phyloP scores from a whole-genome alignment of 257 asterid genomes.

The Solanum neorickii region DNA sequence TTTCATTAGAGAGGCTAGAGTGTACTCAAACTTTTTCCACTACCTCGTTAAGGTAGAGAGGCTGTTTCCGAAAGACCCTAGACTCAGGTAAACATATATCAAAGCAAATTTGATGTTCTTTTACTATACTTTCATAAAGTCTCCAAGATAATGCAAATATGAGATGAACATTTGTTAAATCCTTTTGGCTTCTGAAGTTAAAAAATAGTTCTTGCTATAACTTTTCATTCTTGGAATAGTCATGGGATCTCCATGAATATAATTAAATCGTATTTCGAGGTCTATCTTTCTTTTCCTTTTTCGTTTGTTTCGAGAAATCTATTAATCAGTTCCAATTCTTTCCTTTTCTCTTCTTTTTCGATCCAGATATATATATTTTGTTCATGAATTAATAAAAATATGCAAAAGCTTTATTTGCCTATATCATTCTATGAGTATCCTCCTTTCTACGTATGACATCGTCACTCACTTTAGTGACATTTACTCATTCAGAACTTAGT shows the following conservation, averaged over 20 bases:
- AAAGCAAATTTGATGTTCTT: not conserved
- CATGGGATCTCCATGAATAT: not conserved
- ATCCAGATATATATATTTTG: not conserved
- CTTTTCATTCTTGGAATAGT: too few relatives aligned
- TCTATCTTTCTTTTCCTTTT: not conserved
- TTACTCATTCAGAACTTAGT: not conserved
- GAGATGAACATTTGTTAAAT: not conserved
- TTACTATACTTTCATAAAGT: not conserved
- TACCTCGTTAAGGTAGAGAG: not conserved
- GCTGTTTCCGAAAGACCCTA: accelerated
- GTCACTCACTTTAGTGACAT: not conserved
- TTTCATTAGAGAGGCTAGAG: not conserved
- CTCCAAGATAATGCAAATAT: not conserved
- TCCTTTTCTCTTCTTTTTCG: not conserved
- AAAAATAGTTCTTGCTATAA: not conserved
- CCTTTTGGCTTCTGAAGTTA: not conserved
- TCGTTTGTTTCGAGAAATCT: not conserved
- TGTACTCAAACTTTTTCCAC: not conserved
- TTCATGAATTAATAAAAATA: not conserved
- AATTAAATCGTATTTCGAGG: not conserved
- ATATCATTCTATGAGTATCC: accelerated
- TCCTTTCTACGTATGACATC: not conserved
- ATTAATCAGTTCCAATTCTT: not conserved
- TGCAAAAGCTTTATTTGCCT: not conserved
- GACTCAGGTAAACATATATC: not conserved